Conservation (phyloP, 2,329 filamentous ascomycete genomes). For the Pseudogymnoascus sp. region DNA sequence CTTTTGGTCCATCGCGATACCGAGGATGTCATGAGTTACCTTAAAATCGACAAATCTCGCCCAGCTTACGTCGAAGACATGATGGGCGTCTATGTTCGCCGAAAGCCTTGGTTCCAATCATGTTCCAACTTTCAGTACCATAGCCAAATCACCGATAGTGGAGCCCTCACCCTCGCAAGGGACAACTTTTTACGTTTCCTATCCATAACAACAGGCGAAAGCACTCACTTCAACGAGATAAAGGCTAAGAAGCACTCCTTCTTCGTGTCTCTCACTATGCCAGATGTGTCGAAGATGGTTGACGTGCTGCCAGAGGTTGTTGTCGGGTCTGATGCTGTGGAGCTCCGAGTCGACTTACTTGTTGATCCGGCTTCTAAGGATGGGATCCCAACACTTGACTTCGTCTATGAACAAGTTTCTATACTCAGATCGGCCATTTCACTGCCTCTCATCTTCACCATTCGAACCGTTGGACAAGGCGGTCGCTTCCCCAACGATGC, state of each 20-base stretch:
- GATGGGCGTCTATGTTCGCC: slow-evolving; percentile 78
- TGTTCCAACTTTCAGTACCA: slow-evolving; percentile 95
- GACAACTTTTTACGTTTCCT: slow-evolving; percentile 69
- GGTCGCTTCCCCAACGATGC: slow-evolving; percentile 77
- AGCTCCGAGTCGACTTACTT: slow-evolving; percentile 86
- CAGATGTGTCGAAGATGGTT: slow-evolving; percentile 57
- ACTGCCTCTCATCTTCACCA: slow-evolving; percentile 83
- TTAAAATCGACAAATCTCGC: slow-evolving; percentile 79
- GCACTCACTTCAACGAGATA: slow-evolving; percentile 44
- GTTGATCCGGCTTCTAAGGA: slow-evolving; percentile 51
- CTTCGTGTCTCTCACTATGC: slow-evolving; percentile 85
- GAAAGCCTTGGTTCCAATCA: slow-evolving; percentile 81
- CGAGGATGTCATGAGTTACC: slow-evolving; percentile 77
- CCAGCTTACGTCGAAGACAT: slow-evolving; percentile 92
- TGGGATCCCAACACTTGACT: slow-evolving; percentile 59
- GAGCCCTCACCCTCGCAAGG: slow-evolving; percentile 23
- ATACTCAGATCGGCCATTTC: slow-evolving; percentile 63
- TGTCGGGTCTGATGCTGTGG: slow-evolving; percentile 85
- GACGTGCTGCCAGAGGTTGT: slow-evolving; percentile 62
- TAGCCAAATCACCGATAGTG: slow-evolving; percentile 52
- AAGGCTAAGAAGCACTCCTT: slow-evolving; percentile 69
- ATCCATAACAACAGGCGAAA: slow-evolving; percentile 56
- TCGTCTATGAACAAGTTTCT: slow-evolving; percentile 72
- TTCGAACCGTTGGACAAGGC: slow-evolving; percentile 78
- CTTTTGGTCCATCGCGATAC: slow-evolving; percentile 83